Evolutionary conservation across 768 basidiomycete species (phyloP), one percentile per base, ranked within the genome.

Genomic region (Phylloporus sp.): DNA sequence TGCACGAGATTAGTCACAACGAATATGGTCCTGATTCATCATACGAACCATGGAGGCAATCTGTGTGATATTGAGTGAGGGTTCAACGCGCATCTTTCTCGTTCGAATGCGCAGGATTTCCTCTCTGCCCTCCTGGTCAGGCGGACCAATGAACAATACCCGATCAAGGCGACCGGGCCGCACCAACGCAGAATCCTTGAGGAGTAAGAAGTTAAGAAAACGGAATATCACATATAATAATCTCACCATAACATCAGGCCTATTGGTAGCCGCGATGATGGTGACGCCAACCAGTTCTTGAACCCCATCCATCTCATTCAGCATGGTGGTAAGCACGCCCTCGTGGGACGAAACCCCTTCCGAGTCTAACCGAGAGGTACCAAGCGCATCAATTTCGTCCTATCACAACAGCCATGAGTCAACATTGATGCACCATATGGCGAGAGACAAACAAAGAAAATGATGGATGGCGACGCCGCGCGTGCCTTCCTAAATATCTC

Each of bases 241-340:
- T 76, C 90, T 66, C 54, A 89, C 88, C 38, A 97, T 84, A n/a
- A 84, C 82, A 54, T 97, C 94, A 8, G 97, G 97, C 50, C 95
- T 73, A 66, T 99, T 98, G 12, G 97, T 99, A 0, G 97, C 97
- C 2, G 93, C 97, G 10, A 99, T 81, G 29, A 97, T 82, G 1
- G 91, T 95, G n/a, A 99, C 97, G 0, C 95, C 94, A 16, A 88
- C 75, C 18, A 98, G 76, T 70, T 95, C 93, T 69, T 97, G 91
- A 1, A 98, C 89, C 18, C 97, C 97, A 63, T 98, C 97, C 93
- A 98, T 98, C 66, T 99, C 97, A 64, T 95, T 98, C 50, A 99
- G 67, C 12, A 99, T 75, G 54, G 85, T 95, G 2, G 95, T 95
- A 8, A 99, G 77, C 12, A 97, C 92, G 8, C 97, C 94, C 59